These are phyloP conservation scores for Mycena sp. DNA, from an alignment of 1,284 basidiomycete species.

Conservation along the genomic window DNA sequence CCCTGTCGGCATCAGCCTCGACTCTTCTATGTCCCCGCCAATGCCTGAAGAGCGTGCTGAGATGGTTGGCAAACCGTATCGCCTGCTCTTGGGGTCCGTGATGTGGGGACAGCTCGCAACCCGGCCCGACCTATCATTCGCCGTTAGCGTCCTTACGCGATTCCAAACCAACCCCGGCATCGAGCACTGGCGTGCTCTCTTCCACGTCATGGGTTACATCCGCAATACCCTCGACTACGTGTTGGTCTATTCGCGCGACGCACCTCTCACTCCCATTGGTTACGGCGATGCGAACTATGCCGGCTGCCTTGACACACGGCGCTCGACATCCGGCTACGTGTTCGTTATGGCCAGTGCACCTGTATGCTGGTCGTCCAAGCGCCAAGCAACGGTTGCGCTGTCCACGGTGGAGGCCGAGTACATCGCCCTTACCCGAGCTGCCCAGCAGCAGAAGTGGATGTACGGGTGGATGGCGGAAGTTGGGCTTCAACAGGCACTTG, in stretches of 20 bases:
- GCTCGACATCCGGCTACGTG: conserved; percentile 34
- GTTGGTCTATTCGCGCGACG: conserved; percentile 19
- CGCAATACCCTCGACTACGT: conserved; percentile 33
- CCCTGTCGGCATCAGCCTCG: not conserved
- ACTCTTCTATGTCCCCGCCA: not conserved
- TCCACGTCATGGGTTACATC: conserved; percentile 41
- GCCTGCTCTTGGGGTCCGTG: conserved; percentile 21
- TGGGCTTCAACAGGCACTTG: too few species aligned
- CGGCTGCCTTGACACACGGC: conserved; percentile 6
- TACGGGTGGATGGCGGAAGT: too few species aligned
- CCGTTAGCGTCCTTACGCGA: conserved; percentile 37
- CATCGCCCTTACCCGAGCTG: conserved; percentile 39
- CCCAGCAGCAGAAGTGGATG: conserved; percentile 32
- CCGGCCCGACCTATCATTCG: conserved; percentile 41
- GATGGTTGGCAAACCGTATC: not conserved
- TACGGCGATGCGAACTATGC: not conserved
- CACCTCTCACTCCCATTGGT: not conserved
- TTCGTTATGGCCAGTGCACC: conserved; percentile 24
- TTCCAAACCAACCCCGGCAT: conserved; percentile 32
- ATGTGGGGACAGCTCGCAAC: conserved; percentile 38
- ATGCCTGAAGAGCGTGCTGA: not conserved
- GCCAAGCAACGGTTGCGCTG: too few species aligned
- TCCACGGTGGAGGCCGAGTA: too few species aligned
- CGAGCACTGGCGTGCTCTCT: conserved; percentile 33
- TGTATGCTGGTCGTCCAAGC: too few species aligned